phyloP scores from a whole-genome alignment of 1,139 yeast species.

The Scheffersomyces insectosa region DNA sequence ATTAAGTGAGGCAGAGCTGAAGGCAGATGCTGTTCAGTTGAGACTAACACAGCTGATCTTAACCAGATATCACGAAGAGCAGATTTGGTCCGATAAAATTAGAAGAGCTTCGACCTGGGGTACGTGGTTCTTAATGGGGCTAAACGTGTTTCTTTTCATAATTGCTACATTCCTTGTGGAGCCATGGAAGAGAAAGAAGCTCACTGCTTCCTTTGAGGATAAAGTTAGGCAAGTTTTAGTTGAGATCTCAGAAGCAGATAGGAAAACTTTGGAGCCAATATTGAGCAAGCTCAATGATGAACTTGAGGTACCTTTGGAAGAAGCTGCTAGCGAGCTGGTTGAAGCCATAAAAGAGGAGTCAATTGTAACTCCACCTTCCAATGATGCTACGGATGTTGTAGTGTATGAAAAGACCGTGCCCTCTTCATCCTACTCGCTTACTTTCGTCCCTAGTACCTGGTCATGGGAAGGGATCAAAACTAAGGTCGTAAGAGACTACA shows the following conservation, averaged over 20 bases:
- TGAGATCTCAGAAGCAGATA: constrained; percentile 14
- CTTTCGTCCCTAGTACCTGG: neutral
- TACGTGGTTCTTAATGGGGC: constrained; percentile 86
- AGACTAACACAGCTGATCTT: constrained; percentile 75
- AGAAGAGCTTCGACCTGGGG: constrained; percentile 97
- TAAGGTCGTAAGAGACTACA: constrained; percentile 14
- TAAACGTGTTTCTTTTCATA: constrained; percentile 74
- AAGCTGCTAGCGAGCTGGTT: neutral
- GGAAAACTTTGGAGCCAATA: neutral
- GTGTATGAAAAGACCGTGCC: neutral
- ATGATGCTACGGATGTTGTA: neutral
- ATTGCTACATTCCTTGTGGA: constrained; percentile 86
- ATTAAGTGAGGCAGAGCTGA: constrained; percentile 58
- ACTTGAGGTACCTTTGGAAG: neutral
- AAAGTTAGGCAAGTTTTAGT: constrained; percentile 63
- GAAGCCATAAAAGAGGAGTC: neutral
- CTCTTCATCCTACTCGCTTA: neutral
- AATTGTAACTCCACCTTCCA: neutral
- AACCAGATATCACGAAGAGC: constrained; percentile 93
- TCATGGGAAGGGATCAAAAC: constrained; percentile 20
- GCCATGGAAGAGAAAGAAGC: constrained; percentile 86
- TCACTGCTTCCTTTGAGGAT: constrained; percentile 81
- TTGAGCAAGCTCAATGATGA: neutral
- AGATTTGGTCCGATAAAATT: constrained; percentile 96
- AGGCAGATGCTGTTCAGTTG: constrained; percentile 70